Conservation (phyloP, 371 early-diverging fungal species). For the Mucor irregularis region DNA sequence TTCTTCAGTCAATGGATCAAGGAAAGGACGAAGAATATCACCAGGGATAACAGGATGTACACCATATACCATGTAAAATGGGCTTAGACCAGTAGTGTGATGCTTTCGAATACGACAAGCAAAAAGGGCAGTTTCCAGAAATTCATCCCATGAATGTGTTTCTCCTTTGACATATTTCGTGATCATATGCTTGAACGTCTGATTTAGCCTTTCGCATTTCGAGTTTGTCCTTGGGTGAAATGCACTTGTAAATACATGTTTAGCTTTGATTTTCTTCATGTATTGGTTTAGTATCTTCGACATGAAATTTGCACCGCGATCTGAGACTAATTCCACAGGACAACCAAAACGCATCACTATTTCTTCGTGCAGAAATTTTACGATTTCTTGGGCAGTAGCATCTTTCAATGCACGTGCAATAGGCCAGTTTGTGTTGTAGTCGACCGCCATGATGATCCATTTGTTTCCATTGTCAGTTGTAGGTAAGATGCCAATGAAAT, state of each 20-base stretch:
- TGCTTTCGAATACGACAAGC: slow-evolving; percentile 7
- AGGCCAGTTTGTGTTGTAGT: slow-evolving; percentile 41
- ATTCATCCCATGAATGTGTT: slow-evolving; percentile 13
- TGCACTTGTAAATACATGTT: slow-evolving; percentile 14
- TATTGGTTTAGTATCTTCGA: neutral
- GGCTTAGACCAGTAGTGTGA: slow-evolving; percentile 7
- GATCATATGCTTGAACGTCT: slow-evolving; percentile 5
- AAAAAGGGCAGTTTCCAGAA: slow-evolving; percentile 7
- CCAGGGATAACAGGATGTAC: slow-evolving; percentile 19
- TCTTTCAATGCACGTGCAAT: slow-evolving; percentile 20
- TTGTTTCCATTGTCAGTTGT: slow-evolving; percentile 16
- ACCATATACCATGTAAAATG: slow-evolving; percentile 19
- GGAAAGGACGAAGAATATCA: slow-evolving; percentile 6
- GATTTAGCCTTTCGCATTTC: slow-evolving; percentile 15
- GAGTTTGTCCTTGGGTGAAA: slow-evolving; percentile 21
- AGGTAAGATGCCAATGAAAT: slow-evolving; percentile 28
- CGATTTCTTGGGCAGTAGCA: slow-evolving; percentile 22
- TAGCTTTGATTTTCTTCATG: neutral
- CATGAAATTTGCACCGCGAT: neutral
- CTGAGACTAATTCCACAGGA: neutral
- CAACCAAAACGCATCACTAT: neutral
- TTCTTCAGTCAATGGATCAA: neutral
- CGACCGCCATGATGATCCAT: slow-evolving; percentile 32
- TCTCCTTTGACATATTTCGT: slow-evolving; percentile 6
- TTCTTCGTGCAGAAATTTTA: slow-evolving; percentile 11